Evolutionary conservation across 345 rosid genomes (phyloP).

Genomic region (Fremontodendron californicum): DNA sequence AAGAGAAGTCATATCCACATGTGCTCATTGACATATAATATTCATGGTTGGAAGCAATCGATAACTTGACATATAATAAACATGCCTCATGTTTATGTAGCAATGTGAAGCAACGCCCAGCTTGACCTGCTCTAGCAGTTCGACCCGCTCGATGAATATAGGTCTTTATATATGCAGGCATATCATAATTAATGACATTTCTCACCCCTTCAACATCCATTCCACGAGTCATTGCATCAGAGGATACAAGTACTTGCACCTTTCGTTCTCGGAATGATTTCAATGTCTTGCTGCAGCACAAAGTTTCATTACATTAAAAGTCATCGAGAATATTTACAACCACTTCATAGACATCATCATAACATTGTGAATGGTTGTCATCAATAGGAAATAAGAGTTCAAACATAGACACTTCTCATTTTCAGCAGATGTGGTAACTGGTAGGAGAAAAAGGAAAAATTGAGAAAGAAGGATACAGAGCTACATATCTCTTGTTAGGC

Average conservation of each 20-base stretch:
- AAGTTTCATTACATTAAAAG: constrained; percentile 13
- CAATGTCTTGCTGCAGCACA: constrained; percentile 67
- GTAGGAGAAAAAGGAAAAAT: background rate
- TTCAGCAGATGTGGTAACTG: background rate
- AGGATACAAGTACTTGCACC: constrained; percentile 84
- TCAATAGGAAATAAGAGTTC: constrained; percentile 1
- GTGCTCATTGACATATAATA: background rate
- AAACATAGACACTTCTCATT: background rate
- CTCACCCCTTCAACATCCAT: constrained; percentile 93
- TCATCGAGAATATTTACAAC: background rate
- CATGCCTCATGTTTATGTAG: constrained; percentile 53
- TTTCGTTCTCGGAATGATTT: constrained; percentile 76
- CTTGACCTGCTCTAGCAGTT: constrained; percentile 92
- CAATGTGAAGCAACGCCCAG: constrained; percentile 86
- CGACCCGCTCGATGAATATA: constrained; percentile 94
- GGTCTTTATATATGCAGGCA: constrained; percentile 74
- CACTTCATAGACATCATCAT: background rate
- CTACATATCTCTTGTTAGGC: background rate
- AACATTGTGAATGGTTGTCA: background rate
- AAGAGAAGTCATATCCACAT: background rate
- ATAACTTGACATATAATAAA: background rate
- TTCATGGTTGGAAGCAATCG: background rate
- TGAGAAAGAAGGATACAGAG: background rate
- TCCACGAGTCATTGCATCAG: constrained; percentile 96
- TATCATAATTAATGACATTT: constrained; percentile 82